Base-by-base conservation (phyloP, 208 protist genomes). In the Trypanosoma cruzi region DNA sequence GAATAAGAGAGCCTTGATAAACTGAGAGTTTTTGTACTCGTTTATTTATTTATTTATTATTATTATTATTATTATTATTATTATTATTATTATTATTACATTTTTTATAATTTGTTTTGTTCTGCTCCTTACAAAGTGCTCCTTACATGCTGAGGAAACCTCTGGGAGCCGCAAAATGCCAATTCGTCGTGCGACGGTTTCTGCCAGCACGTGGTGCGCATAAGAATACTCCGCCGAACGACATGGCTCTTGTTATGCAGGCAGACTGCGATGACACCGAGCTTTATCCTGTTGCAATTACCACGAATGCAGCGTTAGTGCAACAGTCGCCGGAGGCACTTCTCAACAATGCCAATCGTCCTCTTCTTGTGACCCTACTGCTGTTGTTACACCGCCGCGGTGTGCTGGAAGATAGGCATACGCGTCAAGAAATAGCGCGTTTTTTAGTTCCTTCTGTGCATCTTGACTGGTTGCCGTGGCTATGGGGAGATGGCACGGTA, bases 371-470 rank as follows among this genome's bases (percentile, higher is more conserved):
- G 3, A 68, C 62, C 2, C 63, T 87, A 10, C 55, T 93, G 54
- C 11, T 63, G 22, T 49, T 73, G 20, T 62, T 93, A 65, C 75
- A 81, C 36, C 49, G 48, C 14, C 88, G 88, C 36, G 73, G 81
- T 0, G 74, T 75, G 24, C 61, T 93, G 42, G n/a, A 66, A 64
- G 28, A 32, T 49, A 28, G n/a, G 48, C 40, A 80, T 82, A 50
- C 58, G 59, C 53, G 77, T 68, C n/a, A 53, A 26, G 71, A 82
- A 0, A 75, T 79, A 1, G 57, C 60, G 0, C 80, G 82, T 22
- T 80, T 80, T 69, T 29, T 93, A 14, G 58, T 85, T 4, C 75
- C 82, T 8, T 58, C 80, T 22, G 79, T 82, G 1, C 86, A 77
- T 60, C 70, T 61, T 13, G 64, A 71, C 14, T 56, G 76, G 18